Conservation (phyloP, 352 stramenopile species). For the Elongisporangium anandrum region DNA sequence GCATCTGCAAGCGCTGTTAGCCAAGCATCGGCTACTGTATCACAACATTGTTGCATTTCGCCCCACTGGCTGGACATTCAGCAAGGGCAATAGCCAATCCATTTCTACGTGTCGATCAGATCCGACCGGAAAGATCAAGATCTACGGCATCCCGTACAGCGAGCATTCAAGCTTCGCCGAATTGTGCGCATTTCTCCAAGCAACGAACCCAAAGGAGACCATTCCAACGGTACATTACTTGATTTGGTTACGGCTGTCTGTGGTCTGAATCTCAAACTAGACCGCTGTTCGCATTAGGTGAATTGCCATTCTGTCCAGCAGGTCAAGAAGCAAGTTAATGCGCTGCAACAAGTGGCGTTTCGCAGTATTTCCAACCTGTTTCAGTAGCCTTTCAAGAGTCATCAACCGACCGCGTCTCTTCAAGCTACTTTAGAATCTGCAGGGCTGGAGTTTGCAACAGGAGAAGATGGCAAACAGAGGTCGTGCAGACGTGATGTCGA, state of each 20-base stretch:
- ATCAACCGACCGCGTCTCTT: background rate
- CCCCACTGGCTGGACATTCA: slow-evolving; percentile 93
- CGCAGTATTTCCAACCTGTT: slow-evolving; percentile 58
- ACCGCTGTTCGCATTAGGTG: slow-evolving; percentile 25
- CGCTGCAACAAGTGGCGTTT: slow-evolving; percentile 59
- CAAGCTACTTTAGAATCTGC: background rate
- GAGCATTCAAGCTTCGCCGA: slow-evolving; percentile 96
- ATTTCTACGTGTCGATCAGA: slow-evolving; percentile 78
- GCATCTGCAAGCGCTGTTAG: slow-evolving; percentile 58
- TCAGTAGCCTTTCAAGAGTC: slow-evolving; percentile 20
- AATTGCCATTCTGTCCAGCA: slow-evolving; percentile 64
- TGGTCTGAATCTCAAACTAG: background rate
- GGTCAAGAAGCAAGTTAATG: slow-evolving; percentile 66
- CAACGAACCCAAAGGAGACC: slow-evolving; percentile 84
- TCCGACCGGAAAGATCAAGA: slow-evolving; percentile 71
- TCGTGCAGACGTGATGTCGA: background rate
- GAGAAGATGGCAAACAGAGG: background rate
- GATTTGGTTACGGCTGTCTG: background rate
- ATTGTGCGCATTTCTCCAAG: slow-evolving; percentile 90
- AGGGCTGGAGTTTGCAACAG: background rate
- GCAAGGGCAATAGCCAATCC: slow-evolving; percentile 29
- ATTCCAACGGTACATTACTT: slow-evolving; percentile 84
- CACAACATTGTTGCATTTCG: slow-evolving; percentile 91
- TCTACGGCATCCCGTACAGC: slow-evolving; percentile 96
- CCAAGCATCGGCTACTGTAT: slow-evolving; percentile 66